These are phyloP conservation scores for Capniomyces stellatus DNA, from an alignment of 371 early-diverging fungal species.

Conservation along the genomic window DNA sequence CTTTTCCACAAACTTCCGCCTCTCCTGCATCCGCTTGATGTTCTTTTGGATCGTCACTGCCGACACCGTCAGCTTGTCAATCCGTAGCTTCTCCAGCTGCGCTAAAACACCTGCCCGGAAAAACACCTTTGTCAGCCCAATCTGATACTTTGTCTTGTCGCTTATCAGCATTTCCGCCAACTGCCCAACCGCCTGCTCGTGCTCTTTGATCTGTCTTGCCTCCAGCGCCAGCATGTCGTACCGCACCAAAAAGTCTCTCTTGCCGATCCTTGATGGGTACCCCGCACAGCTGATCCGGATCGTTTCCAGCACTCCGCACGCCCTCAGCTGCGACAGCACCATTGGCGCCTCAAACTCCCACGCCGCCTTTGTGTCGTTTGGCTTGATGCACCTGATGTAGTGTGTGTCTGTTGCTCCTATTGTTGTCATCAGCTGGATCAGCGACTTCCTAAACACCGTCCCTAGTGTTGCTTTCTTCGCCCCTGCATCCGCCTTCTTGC, in stretches of 20 bases:
- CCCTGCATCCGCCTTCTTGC: constrained; percentile 25
- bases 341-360: constrained; percentile 80
- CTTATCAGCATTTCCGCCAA: constrained; percentile 52
- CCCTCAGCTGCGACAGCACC: constrained; percentile 90
- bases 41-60: constrained; percentile 82
- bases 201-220: constrained; percentile 11
- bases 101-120: constrained; percentile 98
- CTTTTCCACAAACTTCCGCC: constrained; percentile 42
- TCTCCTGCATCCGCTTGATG: constrained; percentile 51
- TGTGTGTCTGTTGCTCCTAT: constrained; percentile 82
- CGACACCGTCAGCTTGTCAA: constrained; percentile 57
- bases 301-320: constrained; percentile 99
- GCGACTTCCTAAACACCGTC: constrained; percentile 65
- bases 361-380: constrained; percentile 80
- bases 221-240: constrained; percentile 63
- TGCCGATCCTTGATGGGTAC: constrained; percentile 87
- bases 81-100: constrained; percentile 69
- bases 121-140: constrained; percentile 96
- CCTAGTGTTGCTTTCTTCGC: constrained; percentile 75
- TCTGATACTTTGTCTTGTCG: constrained; percentile 75
- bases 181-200: constrained; percentile 26
- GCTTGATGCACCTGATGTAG: constrained; percentile 97
- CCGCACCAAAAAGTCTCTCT: constrained; percentile 83
- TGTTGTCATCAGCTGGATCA: constrained; percentile 83
- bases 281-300: constrained; percentile 98